Evolutionary conservation across 495 filamentous ascomycete genomes (phyloP), one percentile per base, ranked within the genome.

Genomic region (Ascobolus immersus): DNA sequence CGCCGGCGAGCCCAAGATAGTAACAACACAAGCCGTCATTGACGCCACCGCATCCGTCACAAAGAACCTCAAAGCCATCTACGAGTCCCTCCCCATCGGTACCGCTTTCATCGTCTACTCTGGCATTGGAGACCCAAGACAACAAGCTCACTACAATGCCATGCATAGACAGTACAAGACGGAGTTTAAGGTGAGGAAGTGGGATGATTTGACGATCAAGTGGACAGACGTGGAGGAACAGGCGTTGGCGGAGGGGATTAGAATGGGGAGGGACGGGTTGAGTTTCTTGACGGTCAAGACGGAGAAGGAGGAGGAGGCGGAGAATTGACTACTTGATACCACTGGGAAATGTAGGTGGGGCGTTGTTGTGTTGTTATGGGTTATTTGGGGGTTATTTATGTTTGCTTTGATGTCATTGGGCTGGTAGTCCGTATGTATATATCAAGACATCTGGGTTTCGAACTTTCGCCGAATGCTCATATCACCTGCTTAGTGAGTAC

Each of bases 191-290:
- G 59, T 61, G 3, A 77, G 68, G 47, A 79, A 80, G 27, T 94
- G 82, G 84, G 77, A 92, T 49, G 57, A 90, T 36, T 48, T 91
- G 29, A 77, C 55, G 37, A 72, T 91, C 19, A 70, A 81, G 52
- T 94, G 84, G 84, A 91, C 84, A 8, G 80, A 91, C 50, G 56
- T 45, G 3, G 84, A 94, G 50, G 74, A 80, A 21, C 75, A 89
- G 53, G 68, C 64, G 24, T 50, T 92, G 43, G 71, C 64, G 48
- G 62, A 55, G 44, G 82, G 80, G 0, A 68, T 70, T 37, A 57
- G 59, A 37, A 55, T 55, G 24, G 81, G 84, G 1, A 64, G 81
- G 23, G 28, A 31, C 12, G 55, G 71, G 20, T 60, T 90, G 35
- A 81, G 71, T 4, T 89, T 94, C 44, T 59, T 92, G 47, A 64